These are phyloP conservation scores for Aeminium ludgeri DNA, from an alignment of 495 filamentous ascomycete species.

Conservation along the genomic window DNA sequence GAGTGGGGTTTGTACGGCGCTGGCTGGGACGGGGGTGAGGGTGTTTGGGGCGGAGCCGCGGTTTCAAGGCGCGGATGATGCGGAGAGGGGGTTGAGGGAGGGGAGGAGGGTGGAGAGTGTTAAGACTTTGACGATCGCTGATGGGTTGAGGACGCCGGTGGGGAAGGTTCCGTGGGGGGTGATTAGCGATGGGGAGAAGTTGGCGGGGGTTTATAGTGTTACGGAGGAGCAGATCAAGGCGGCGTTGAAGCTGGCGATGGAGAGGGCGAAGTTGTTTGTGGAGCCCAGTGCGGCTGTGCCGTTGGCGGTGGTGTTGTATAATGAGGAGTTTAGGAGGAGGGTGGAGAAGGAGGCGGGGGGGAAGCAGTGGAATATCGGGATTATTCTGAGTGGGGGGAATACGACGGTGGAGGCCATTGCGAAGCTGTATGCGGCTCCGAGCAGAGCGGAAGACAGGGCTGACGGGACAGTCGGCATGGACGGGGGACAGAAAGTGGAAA, in stretches of 20 bases:
- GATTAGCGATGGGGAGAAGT: constrained; percentile 55
- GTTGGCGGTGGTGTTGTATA: constrained; percentile 64
- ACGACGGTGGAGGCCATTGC: constrained; percentile 63
- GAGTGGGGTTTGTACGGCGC: constrained; percentile 61
- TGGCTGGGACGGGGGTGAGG: constrained; percentile 42
- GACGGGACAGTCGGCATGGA: constrained; percentile 24
- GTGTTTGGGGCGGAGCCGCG: constrained; percentile 89
- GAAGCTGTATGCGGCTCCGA: constrained; percentile 37
- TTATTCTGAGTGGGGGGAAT: constrained; percentile 86
- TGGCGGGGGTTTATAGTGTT: constrained; percentile 58
- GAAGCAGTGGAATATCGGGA: constrained; percentile 69
- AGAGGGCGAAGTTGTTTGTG: constrained; percentile 81
- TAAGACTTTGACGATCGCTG: constrained; percentile 66
- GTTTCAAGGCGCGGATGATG: constrained; percentile 75
- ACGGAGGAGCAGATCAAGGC: constrained; percentile 67
- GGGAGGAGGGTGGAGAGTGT: constrained; percentile 48
- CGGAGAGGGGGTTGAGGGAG: constrained; percentile 44
- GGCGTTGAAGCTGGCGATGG: constrained; percentile 62
- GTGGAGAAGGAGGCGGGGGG: constrained; percentile 55
- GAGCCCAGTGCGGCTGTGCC: constrained; percentile 83
- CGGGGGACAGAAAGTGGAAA: constrained; percentile 29
- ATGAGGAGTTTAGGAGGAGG: constrained; percentile 61
- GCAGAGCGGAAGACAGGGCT: constrained; percentile 21
- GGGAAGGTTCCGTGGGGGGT: constrained; percentile 64
- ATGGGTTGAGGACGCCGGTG: constrained; percentile 75